Evolutionary conservation across 2,329 filamentous ascomycete genomes (phyloP).

Genomic region (Aspergillus sp.): DNA sequence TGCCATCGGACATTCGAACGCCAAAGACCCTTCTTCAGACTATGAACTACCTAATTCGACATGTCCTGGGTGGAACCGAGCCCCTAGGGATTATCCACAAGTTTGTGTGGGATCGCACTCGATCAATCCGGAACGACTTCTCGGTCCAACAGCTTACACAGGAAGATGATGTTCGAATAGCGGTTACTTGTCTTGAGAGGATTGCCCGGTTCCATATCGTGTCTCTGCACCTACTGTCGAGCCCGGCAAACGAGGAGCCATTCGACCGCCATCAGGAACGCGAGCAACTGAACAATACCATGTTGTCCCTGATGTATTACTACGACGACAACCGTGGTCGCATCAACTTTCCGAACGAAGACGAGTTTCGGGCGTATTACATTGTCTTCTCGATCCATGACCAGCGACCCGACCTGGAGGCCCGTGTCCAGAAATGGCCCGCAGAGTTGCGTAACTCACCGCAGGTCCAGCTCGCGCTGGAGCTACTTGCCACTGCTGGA

Average conservation of each 20-base stretch:
- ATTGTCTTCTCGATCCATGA: conserved; percentile 56
- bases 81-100: conserved; percentile 54
- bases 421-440: conserved; percentile 57
- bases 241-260: conserved; percentile 48
- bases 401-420: conserved; percentile 54
- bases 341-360: conserved; percentile 54
- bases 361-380: conserved; percentile 63
- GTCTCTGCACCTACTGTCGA: conserved; percentile 58
- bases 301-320: conserved; percentile 60
- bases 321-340: conserved; percentile 55
- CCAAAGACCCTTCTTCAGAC: conserved; percentile 48
- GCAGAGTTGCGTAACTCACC: conserved; percentile 48
- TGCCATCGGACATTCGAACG: conserved; percentile 62
- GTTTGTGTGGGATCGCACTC: conserved; percentile 65
- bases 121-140: conserved; percentile 64
- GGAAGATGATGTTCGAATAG: conserved; percentile 53
- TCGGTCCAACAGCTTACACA: conserved; percentile 60
- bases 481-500: conserved; percentile 55
- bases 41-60: conserved; percentile 48
- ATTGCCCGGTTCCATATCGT: conserved; percentile 64
- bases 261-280: conserved; percentile 60
- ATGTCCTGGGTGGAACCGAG: conserved; percentile 51
- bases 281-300: conserved; percentile 62
- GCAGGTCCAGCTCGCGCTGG: conserved; percentile 55
- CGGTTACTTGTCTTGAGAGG: conserved; percentile 60